Conservation (phyloP, 768 basidiomycete species). For the Cystobasidium ongulense region DNA sequence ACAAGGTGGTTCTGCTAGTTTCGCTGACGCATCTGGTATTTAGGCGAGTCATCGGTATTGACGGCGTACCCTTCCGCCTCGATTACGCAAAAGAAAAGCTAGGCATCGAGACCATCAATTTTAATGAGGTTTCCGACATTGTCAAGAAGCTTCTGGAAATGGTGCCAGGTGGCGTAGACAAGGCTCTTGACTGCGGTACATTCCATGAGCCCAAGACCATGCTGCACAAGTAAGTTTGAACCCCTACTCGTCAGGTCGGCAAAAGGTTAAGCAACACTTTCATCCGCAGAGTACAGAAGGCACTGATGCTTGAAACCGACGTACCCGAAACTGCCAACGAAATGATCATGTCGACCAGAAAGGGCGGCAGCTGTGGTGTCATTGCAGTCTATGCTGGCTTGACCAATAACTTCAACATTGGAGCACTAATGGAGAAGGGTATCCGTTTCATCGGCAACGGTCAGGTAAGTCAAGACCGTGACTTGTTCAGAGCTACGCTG, state of each 20-base stretch:
- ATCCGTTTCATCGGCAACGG: constrained; percentile 63
- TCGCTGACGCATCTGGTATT: constrained; percentile 17
- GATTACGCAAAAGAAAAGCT: constrained; percentile 50
- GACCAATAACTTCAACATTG: constrained; percentile 62
- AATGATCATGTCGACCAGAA: constrained; percentile 50
- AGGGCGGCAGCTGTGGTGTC: constrained; percentile 58
- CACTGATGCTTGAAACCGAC: constrained; percentile 67
- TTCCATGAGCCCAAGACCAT: constrained; percentile 65
- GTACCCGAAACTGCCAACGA: constrained; percentile 59
- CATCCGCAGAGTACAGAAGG: constrained; percentile 60
- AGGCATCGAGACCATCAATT: constrained; percentile 57
- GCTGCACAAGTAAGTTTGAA: constrained; percentile 27
- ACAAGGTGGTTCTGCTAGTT: constrained; percentile 44
- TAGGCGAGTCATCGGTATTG: constrained; percentile 61
- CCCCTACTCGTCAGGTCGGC: too few relatives aligned
- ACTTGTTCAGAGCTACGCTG: not conserved
- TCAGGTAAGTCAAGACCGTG: constrained; percentile 45
- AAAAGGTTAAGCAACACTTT: not conserved
- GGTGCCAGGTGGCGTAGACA: constrained; percentile 60
- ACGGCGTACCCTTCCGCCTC: constrained; percentile 54
- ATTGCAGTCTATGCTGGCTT: constrained; percentile 57
- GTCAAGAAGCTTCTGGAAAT: constrained; percentile 54
- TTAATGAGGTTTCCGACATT: constrained; percentile 52
- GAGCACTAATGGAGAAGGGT: constrained; percentile 71
- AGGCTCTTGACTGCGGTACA: constrained; percentile 54